These are phyloP conservation scores for Fraxinus sp. DNA, from an alignment of 305 asterid species.

Conservation along the genomic window DNA sequence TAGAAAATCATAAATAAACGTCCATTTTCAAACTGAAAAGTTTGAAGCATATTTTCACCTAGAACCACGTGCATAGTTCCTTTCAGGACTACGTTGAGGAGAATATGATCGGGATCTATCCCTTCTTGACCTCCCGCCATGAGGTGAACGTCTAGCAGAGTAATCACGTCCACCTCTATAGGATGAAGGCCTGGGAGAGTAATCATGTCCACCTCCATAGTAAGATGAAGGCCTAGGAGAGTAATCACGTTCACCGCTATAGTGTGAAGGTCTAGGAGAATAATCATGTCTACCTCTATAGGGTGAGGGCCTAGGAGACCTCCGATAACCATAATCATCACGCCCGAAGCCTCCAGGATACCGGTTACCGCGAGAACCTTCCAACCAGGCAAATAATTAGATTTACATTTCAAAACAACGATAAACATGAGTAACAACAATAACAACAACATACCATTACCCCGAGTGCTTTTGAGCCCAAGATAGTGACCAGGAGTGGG, in stretches of 20 bases:
- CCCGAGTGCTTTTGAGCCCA: conserved; percentile 82
- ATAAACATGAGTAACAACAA: conserved; percentile 7
- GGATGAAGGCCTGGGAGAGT: neutral
- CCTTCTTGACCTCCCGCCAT: conserved; percentile 78
- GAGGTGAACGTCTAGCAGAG: conserved; percentile 40
- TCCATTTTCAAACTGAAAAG: conserved; percentile 1
- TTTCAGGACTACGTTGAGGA: conserved; percentile 57
- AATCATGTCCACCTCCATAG: neutral
- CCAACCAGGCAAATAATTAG: conserved; percentile 25
- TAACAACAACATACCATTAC: conserved; percentile 49
- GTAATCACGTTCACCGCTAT: neutral
- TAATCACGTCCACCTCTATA: neutral
- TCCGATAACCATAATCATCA: conserved; percentile 70
- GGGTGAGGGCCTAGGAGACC: conserved; percentile 65
- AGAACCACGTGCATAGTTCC: conserved; percentile 67
- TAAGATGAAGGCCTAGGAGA: neutral
- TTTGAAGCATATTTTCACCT: conserved; percentile 38
- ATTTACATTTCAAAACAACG: neutral
- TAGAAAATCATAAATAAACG: neutral
- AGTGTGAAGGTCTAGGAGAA: conserved; percentile 33
- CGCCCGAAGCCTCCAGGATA: conserved; percentile 69
- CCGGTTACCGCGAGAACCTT: conserved; percentile 53
- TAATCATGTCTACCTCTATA: conserved; percentile 56
- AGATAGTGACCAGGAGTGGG: conserved; percentile 99
- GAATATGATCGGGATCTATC: conserved; percentile 80